Evolutionary conservation across 257 asterid genomes (phyloP), one percentile per base, ranked within the genome.

Genomic region (Gynochthodes officinalis): DNA sequence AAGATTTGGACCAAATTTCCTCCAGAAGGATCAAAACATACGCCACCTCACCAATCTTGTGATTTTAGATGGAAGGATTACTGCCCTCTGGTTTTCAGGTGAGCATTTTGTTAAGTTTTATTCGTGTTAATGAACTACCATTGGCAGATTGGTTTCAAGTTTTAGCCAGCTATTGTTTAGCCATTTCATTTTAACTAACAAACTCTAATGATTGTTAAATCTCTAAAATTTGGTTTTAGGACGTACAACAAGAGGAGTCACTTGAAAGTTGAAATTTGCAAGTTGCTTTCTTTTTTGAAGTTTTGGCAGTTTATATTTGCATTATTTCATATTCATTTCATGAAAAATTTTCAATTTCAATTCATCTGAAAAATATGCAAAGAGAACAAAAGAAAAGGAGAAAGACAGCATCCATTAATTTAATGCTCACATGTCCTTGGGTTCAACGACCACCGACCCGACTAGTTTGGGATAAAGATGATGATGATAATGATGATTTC

Each of bases 31-130:
- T 89, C 98, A 8, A 93, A 91, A 78, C 89, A 89, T 53, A 93
- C 97, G 6, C 97, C 97, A 5, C 97, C 97, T 64, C 98, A 93
- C 72, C 97, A 84, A 69, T 91, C 96, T 15, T 82, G 86, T 67
- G 98, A 93, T 32, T 93, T 93, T 82, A 93, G 82, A 77, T 93
- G 97, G 97, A 93, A 93, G 75, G 98, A 93, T 76, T 93, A 93
- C 79, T 88, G 94, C 80, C 98, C 98, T 3, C 42, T 87, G 70
- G 94, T 91, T 80, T 93, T 93, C 90, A 90, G 98, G 98, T 89
- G n/a, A 58, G 25, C 18, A n/a, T 54, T 3, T 40, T 23, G 18
- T 19, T 39, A 16, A 49, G 46, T 71, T 30, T 42, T 19, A 2
- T 32, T 23, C 13, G 5, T 9, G 37, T 53, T 11, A 7, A 10